phyloP scores from a whole-genome alignment of 345 rosid species.

The Acer negundo region DNA sequence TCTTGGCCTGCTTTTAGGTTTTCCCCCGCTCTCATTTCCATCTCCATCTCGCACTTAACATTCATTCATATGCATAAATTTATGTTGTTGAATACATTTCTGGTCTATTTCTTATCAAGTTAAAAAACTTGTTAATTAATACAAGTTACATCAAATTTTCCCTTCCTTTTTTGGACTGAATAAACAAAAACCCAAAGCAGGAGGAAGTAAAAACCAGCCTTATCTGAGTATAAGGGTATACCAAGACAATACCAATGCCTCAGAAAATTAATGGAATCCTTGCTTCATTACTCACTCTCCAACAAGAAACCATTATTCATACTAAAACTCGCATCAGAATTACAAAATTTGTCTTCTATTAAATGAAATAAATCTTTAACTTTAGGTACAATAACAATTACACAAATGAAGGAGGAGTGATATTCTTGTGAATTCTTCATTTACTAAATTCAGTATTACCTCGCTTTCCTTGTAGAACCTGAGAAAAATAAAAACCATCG shows the following conservation, averaged over 20 bases:
- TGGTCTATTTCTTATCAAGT: too few relatives aligned
- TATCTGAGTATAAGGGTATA: neutral
- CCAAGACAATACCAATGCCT: neutral
- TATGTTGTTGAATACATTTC: too few relatives aligned
- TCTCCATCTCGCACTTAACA: slow-evolving; percentile 20
- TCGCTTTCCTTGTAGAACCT: slow-evolving; percentile 4
- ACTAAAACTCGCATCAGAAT: neutral
- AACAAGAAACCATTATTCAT: too few relatives aligned
- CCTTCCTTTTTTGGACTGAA: too few relatives aligned
- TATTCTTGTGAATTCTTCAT: too few relatives aligned
- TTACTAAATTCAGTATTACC: neutral
- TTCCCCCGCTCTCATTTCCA: slow-evolving; percentile 51
- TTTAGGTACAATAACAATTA: too few relatives aligned
- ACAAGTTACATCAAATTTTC: too few relatives aligned
- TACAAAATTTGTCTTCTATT: neutral
- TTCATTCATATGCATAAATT: too few relatives aligned
- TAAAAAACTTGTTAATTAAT: too few relatives aligned
- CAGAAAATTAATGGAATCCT: neutral
- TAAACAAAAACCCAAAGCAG: too few relatives aligned
- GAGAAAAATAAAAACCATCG: neutral
- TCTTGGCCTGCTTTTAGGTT: slow-evolving; percentile 49
- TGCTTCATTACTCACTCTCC: too few relatives aligned
- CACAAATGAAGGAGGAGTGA: too few relatives aligned
- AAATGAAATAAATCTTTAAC: neutral
- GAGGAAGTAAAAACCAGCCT: neutral